These are phyloP conservation scores for Nakazawaea pomicola DNA, from an alignment of 805 yeast species.

Conservation along the genomic window DNA sequence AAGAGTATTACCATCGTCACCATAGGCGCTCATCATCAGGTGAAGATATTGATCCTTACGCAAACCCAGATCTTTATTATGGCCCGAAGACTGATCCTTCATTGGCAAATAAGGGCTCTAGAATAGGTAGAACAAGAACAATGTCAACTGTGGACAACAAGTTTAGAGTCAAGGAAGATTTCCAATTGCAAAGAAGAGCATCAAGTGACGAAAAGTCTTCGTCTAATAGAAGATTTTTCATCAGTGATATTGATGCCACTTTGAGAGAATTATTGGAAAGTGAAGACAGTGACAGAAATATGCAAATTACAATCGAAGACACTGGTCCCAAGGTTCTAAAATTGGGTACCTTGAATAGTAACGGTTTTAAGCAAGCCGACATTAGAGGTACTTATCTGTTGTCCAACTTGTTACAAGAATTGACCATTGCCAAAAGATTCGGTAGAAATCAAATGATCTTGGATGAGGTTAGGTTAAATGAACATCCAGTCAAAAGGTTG, in stretches of 20 bases:
- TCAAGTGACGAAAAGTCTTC: constrained; percentile 47
- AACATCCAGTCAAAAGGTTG: constrained; percentile 80
- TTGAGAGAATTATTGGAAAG: constrained; percentile 59
- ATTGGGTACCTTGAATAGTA: constrained; percentile 79
- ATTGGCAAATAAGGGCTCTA: constrained; percentile 32
- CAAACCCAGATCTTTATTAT: constrained; percentile 65
- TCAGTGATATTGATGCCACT: constrained; percentile 71
- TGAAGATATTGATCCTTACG: constrained; percentile 60
- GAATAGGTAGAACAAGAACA: constrained; percentile 51
- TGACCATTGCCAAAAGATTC: constrained; percentile 77
- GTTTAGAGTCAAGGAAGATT: constrained; percentile 6
- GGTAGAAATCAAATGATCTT: constrained; percentile 75
- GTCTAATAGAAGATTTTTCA: constrained; percentile 48
- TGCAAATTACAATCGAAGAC: constrained; percentile 82
- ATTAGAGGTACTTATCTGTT: constrained; percentile 88
- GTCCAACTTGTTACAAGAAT: constrained; percentile 80
- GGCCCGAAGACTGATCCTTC: constrained; percentile 58
- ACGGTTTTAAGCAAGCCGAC: constrained; percentile 69
- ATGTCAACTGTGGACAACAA: constrained; percentile 30
- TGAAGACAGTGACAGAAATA: constrained; percentile 84
- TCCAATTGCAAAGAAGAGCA: constrained; percentile 37
- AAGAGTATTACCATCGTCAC: constrained; percentile 10
- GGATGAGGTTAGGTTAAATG: constrained; percentile 80
- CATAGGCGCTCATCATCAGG: constrained; percentile 29
- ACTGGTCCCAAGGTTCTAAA: constrained; percentile 78